These are phyloP conservation scores for Crithidia fasciculata DNA, from an alignment of 208 protist genomes.

Conservation along the genomic window DNA sequence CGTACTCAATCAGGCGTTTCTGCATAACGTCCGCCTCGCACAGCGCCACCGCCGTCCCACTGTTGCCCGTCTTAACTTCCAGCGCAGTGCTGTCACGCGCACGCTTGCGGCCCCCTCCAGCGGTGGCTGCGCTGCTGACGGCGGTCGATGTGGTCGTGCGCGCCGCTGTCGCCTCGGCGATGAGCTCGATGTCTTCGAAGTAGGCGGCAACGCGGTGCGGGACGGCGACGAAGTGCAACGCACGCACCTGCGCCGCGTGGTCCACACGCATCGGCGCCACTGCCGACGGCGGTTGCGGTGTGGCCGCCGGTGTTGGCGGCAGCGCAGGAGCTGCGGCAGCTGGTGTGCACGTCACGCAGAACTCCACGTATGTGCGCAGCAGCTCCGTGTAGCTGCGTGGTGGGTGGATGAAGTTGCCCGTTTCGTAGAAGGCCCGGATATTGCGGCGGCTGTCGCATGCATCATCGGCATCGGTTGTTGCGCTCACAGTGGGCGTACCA, in stretches of 20 bases:
- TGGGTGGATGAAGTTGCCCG: conserved; percentile 21
- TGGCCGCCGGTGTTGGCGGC: neutral
- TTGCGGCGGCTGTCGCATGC: neutral
- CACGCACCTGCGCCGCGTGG: conserved; percentile 13
- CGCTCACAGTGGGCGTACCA: neutral
- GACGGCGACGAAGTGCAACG: conserved; percentile 22
- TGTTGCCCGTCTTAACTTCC: neutral
- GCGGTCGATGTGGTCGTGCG: neutral
- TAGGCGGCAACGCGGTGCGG: conserved; percentile 21
- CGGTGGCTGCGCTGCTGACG: neutral
- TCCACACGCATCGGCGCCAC: neutral
- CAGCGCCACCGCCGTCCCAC: neutral
- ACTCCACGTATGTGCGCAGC: conserved; percentile 48
- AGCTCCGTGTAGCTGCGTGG: conserved; percentile 50
- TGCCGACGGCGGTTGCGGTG: neutral
- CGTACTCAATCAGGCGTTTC: conserved; percentile 30
- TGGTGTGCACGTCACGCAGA: conserved; percentile 26
- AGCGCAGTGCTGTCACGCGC: neutral
- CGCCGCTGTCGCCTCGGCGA: neutral
- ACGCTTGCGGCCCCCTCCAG: neutral
- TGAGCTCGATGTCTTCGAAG: conserved; percentile 9
- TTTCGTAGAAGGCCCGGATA: conserved; percentile 19
- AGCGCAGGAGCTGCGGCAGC: neutral
- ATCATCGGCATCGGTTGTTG: no score
- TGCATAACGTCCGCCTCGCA: conserved; percentile 7